phyloP scores from a whole-genome alignment of 2,329 filamentous ascomycete species.

The Elsinoe perseae region DNA sequence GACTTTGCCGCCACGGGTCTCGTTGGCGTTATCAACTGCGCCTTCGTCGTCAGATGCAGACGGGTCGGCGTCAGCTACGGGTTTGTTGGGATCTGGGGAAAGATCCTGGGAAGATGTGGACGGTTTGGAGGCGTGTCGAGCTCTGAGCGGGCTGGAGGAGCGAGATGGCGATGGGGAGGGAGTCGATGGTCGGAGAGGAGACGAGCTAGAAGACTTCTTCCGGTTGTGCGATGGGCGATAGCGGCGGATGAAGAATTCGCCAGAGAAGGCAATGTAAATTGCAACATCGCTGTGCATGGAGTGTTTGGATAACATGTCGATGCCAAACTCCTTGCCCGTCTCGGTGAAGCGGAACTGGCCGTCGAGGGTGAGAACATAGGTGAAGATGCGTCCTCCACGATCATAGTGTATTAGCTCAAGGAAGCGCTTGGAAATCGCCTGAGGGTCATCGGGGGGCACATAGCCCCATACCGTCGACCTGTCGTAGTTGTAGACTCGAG shows the following conservation, averaged over 20 bases:
- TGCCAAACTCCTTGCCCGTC: conserved; percentile 89
- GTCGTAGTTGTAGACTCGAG: conserved; percentile 82
- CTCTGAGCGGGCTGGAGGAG: background rate
- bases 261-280: conserved; percentile 83
- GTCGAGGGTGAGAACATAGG: conserved; percentile 84
- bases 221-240: conserved; percentile 22
- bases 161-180: background rate
- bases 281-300: conserved; percentile 94
- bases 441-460: conserved; percentile 53
- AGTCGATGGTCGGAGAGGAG: background rate
- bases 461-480: conserved; percentile 63
- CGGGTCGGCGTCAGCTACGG: conserved; percentile 35
- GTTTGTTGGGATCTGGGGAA: conserved; percentile 29
- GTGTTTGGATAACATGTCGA: conserved; percentile 88
- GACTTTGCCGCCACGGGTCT: conserved; percentile 14
- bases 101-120: background rate
- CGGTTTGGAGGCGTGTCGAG: background rate
- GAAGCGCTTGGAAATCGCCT: conserved; percentile 69
- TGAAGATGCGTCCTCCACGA: conserved; percentile 78
- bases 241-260: conserved; percentile 83
- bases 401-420: conserved; percentile 81
- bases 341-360: conserved; percentile 85
- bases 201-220: conserved; percentile 1
- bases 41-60: conserved; percentile 32
- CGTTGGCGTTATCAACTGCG: conserved; percentile 14